Percentiles rank a stretch among this genome's conserved stretches.
Evolutionary conservation across 495 filamentous ascomycete species (phyloP).

Genomic region (Venustampulla echinocandica): DNA sequence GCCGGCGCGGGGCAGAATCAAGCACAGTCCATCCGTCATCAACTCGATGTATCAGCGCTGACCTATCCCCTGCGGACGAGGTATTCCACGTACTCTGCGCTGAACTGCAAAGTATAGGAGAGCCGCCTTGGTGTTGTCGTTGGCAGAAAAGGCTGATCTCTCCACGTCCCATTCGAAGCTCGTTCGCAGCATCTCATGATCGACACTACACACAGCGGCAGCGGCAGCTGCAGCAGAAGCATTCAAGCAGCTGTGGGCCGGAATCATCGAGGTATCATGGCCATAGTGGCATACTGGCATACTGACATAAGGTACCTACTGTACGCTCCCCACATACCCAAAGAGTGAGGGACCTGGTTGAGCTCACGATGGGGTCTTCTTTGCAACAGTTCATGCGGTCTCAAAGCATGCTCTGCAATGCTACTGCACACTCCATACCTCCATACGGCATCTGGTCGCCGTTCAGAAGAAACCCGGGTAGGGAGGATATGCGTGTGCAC

Average conservation of each 20-base stretch:
- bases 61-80: background rate
- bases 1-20: conserved; percentile 12
- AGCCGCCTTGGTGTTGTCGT: background rate
- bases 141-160: background rate
- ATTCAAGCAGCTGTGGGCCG: background rate
- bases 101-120: background rate
- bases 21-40: background rate
- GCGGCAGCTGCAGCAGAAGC: background rate
- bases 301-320: background rate
- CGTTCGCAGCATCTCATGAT: background rate
- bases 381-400: conserved; percentile 11
- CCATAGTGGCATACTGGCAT: background rate
- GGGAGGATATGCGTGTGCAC: conserved; percentile 8
- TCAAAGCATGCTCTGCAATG: background rate
- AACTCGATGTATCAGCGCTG: background rate
- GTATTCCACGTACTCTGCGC: background rate
- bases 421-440: background rate
- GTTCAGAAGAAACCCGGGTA: too few relatives aligned
- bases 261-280: background rate
- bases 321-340: background rate
- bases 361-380: background rate
- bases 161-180: background rate
- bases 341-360: background rate
- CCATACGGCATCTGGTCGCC: too few relatives aligned
- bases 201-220: too few relatives aligned